phyloP scores from a whole-genome alignment of 305 asterid genomes.

The Caryopteris hybrid region DNA sequence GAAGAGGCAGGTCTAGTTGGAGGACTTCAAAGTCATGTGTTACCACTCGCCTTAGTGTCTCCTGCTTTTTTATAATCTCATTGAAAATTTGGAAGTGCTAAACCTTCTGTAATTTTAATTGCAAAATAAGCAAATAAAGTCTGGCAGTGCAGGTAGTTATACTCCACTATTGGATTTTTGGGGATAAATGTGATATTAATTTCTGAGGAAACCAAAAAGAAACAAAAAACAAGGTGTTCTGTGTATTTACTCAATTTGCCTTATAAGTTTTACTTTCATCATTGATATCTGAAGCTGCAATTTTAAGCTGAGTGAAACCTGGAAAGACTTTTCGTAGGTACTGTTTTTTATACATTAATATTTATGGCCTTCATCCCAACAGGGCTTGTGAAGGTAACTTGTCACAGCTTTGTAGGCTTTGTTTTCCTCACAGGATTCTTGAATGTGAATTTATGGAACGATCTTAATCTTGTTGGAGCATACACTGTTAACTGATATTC shows the following conservation, averaged over 20 bases:
- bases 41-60: background rate
- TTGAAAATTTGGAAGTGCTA: background rate
- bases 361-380: background rate
- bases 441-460: background rate
- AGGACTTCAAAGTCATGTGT: background rate
- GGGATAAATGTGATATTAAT: background rate
- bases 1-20: background rate
- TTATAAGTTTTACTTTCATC: background rate
- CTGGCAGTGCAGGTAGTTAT: background rate
- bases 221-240: background rate
- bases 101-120: background rate
- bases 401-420: background rate
- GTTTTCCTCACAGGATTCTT: background rate
- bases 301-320: background rate
- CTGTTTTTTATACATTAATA: background rate
- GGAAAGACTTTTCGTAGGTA: background rate
- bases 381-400: background rate
- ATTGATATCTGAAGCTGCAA: background rate
- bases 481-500: constrained; percentile 8
- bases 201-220: background rate
- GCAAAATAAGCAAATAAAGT: background rate
- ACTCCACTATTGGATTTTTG: background rate
- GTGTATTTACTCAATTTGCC: background rate
- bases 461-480: background rate
- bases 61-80: background rate